Evolutionary conservation across 2,329 filamentous ascomycete genomes (phyloP).

Genomic region (Drechslerella stenobrocha): DNA sequence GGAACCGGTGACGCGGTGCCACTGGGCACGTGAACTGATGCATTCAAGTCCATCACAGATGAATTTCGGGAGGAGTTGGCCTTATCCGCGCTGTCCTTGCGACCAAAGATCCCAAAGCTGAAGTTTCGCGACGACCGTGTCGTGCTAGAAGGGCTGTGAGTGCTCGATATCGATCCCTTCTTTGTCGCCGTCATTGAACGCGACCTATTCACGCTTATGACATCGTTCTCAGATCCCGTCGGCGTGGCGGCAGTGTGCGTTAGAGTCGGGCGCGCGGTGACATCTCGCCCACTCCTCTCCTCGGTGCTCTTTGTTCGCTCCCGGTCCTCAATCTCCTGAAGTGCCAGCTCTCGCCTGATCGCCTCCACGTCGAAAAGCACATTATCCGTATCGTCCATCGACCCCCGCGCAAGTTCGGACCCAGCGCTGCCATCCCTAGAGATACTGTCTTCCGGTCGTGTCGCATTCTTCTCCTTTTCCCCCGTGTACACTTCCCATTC

Average conservation of each 20-base stretch:
- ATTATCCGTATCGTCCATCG: conserved; percentile 55
- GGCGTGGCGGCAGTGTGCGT: conserved; percentile 28
- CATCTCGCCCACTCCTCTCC: conserved; percentile 74
- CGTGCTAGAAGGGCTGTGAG: conserved; percentile 35
- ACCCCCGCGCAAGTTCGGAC: conserved; percentile 53
- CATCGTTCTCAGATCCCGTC: conserved; percentile 13
- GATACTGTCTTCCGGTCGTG: conserved; percentile 61
- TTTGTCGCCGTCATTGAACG: conserved; percentile 54
- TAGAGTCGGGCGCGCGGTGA: conserved; percentile 63
- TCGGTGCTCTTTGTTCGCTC: conserved; percentile 58
- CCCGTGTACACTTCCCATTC: conserved; percentile 51
- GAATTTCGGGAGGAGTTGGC: conserved; percentile 19
- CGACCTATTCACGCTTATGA: conserved; percentile 51
- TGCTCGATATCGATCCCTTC: conserved; percentile 51
- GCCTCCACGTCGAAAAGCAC: conserved; percentile 95
- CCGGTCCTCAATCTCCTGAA: conserved; percentile 64
- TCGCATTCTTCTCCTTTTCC: conserved; percentile 57
- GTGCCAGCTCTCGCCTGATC: conserved; percentile 80
- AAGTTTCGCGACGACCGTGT: conserved; percentile 25
- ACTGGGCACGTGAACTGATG: conserved; percentile 4
- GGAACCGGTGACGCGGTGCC: conserved; percentile 26
- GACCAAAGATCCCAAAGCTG: conserved; percentile 39
- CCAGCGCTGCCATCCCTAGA: conserved; percentile 54
- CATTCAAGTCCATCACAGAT: conserved; percentile 37
- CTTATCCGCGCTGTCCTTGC: conserved; percentile 38